phyloP scores from a whole-genome alignment of 768 basidiomycete genomes.

The Pluteus cervinus region DNA sequence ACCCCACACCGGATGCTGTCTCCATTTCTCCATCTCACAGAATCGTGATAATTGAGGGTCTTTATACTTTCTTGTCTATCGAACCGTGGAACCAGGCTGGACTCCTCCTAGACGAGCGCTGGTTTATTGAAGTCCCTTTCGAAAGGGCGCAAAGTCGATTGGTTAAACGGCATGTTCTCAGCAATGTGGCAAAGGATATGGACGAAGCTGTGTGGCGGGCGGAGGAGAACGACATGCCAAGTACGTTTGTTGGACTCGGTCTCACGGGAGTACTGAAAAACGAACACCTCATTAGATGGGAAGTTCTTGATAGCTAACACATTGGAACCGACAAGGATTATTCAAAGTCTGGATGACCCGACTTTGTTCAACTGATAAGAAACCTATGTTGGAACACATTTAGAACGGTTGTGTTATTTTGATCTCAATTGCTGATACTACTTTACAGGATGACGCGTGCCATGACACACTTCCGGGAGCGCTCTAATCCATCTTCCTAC shows the following conservation, averaged over 20 bases:
- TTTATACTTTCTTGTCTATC: conserved; percentile 78
- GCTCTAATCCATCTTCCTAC: too few relatives aligned
- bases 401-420: too few relatives aligned
- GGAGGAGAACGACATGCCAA: conserved; percentile 74
- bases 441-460: too few relatives aligned
- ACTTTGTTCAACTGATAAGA: too few relatives aligned
- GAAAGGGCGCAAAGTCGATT: conserved; percentile 54
- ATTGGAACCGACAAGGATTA: conserved; percentile 37
- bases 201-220: conserved; percentile 67
- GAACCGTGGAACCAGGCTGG: conserved; percentile 69
- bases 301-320: conserved; percentile 37
- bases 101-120: conserved; percentile 66
- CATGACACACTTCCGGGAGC: too few relatives aligned
- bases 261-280: not conserved
- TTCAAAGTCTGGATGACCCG: conserved; percentile 29
- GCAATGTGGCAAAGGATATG: conserved; percentile 61
- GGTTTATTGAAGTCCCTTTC: conserved; percentile 60
- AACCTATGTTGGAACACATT: too few relatives aligned
- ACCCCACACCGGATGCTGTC: conserved; percentile 61
- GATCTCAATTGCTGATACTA: too few relatives aligned
- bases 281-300: conserved; percentile 31
- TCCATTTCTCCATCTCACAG: conserved; percentile 58
- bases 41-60: conserved; percentile 81
- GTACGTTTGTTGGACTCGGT: conserved; percentile 29
- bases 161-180: conserved; percentile 68